Evolutionary conservation across 2,329 filamentous ascomycete species (phyloP), one percentile per base, ranked within the genome.

Genomic region (Hypoxylon sp.): DNA sequence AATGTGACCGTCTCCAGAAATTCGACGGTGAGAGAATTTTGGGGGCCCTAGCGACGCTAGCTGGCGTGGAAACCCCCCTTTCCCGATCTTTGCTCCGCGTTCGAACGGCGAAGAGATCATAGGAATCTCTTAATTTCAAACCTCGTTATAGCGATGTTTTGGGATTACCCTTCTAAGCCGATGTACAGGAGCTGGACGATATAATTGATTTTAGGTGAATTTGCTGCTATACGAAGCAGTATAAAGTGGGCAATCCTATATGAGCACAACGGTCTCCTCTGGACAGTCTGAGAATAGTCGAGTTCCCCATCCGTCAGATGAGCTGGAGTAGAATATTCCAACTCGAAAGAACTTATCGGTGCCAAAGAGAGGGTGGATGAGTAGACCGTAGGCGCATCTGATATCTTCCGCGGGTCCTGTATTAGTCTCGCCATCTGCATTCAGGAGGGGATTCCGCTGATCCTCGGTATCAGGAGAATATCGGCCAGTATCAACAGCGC

Each of bases 21-120:
- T n/a, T n/a, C n/a, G n/a, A n/a, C n/a, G n/a, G n/a, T n/a, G n/a
- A n/a, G n/a, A n/a, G n/a, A n/a, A n/a, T n/a, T n/a, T n/a, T n/a
- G n/a, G 40, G 18, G 51, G 40, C 30, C 40, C 16, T 24, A 48
- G 46, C 51, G 26, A 61, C 49, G 28, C 45, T 48, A 56, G 38
- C 46, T 40, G 32, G n/a, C n/a, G n/a, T n/a, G 40, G 24, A 33
- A 24, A n/a, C n/a, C 8, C 18, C 40, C 32, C 33, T 50, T 45
- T 59, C 14, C 18, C 45, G 44, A 55, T 61, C 58, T 14, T 28
- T 40, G 49, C 50, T 50, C 38, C 36, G 54, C n/a, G 14, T 49
- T n/a, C n/a, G n/a, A n/a, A n/a, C n/a, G n/a, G 30, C 14, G 20
- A 26, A n/a, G 22, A 52, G 9, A 26, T 40, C 18, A 9, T 4